These are phyloP conservation scores for Metarhizium sp. DNA, from an alignment of 2,329 filamentous ascomycete genomes.

Conservation along the genomic window DNA sequence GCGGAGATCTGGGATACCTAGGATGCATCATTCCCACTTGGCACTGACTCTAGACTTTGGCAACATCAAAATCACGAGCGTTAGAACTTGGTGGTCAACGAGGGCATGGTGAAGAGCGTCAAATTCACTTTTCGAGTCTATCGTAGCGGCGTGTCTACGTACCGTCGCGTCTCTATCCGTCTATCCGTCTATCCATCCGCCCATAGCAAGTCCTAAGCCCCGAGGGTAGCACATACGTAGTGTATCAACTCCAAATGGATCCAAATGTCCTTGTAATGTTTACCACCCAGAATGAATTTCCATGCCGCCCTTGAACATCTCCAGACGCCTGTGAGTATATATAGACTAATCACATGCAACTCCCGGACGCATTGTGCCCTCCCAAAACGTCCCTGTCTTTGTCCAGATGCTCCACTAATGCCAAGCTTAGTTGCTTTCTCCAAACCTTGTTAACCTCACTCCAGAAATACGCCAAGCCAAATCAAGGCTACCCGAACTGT, in stretches of 20 bases:
- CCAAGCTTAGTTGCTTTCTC: background rate
- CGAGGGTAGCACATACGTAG: background rate
- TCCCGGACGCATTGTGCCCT: background rate
- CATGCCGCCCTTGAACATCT: background rate
- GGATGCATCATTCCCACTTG: too few species aligned
- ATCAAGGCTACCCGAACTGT: background rate
- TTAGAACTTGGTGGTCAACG: too few species aligned
- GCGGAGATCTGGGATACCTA: too few species aligned
- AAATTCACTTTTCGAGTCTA: background rate
- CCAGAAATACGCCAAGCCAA: background rate
- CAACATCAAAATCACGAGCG: too few species aligned
- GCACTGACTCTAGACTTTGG: too few species aligned
- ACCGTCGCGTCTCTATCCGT: background rate
- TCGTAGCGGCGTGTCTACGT: background rate
- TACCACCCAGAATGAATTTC: background rate
- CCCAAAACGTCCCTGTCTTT: background rate
- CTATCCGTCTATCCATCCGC: background rate
- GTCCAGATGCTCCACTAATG: background rate
- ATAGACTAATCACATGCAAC: background rate
- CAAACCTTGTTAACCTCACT: background rate
- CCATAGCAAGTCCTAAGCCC: background rate
- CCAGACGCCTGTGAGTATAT: background rate
- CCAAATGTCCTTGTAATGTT: background rate
- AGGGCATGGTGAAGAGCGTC: background rate
- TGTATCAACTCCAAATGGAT: background rate